Percentiles rank a stretch among this genome's conserved stretches.
These are phyloP conservation scores for Tetraselmis chui DNA, from an alignment of 139 green algal genomes.

Conservation along the genomic window DNA sequence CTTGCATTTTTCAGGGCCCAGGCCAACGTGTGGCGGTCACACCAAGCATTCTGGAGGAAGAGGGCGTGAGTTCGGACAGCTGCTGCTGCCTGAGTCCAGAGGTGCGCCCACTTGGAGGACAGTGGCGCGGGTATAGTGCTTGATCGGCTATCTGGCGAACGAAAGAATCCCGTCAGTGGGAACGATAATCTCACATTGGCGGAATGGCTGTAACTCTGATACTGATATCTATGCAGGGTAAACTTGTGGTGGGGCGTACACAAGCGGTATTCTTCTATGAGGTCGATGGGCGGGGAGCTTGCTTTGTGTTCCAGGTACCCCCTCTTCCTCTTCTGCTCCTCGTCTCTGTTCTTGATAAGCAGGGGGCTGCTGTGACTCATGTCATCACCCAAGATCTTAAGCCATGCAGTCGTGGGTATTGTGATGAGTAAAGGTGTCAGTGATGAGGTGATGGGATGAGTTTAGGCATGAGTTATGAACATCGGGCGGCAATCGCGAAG, in stretches of 20 bases:
- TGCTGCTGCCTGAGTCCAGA: background rate
- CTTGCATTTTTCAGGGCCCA: background rate
- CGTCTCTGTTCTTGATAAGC: background rate
- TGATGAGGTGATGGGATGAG: no score
- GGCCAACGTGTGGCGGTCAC: background rate
- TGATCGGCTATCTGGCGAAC: no score
- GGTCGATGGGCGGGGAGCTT: slow-evolving; percentile 53
- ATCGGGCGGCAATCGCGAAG: no score
- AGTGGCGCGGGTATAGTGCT: no score
- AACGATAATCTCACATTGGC: slow-evolving; percentile 17
- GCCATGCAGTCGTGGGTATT: no score
- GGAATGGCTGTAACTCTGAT: slow-evolving; percentile 1
- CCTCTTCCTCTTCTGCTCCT: no score
- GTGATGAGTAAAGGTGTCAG: no score
- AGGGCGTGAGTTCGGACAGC: background rate
- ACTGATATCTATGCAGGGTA: background rate
- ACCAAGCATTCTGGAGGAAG: background rate
- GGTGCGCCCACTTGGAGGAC: background rate
- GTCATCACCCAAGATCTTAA: no score
- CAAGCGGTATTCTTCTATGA: slow-evolving; percentile 79
- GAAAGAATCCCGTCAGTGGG: slow-evolving; percentile 18
- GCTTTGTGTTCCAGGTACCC: slow-evolving; percentile 54
- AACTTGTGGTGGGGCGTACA: slow-evolving; percentile 43
- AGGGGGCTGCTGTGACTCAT: background rate
- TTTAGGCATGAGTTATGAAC: no score